Evolutionary conservation across 2,329 filamentous ascomycete species (phyloP).

Genomic region (Sporothrix globosa): DNA sequence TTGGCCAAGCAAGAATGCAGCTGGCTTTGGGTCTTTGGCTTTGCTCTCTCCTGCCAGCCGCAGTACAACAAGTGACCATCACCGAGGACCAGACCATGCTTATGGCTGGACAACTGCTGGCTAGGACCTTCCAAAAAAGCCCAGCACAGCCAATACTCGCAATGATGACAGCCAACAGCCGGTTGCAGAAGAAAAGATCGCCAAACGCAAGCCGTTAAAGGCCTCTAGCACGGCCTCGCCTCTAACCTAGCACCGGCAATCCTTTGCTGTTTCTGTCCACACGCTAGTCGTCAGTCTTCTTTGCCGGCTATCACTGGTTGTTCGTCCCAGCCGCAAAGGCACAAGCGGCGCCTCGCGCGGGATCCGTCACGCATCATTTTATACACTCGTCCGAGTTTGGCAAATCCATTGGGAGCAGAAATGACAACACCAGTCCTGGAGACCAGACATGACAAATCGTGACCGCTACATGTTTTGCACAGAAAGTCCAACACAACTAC

Average conservation of each 20-base stretch:
- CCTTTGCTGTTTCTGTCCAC: constrained; percentile 16
- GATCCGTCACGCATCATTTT: not conserved
- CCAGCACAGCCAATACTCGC: not conserved
- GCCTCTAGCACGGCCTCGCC: constrained; percentile 16
- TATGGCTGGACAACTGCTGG: too few species aligned
- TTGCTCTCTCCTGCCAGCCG: not conserved
- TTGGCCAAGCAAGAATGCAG: not conserved
- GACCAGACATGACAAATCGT: constrained; percentile 15
- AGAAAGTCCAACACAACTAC: not conserved
- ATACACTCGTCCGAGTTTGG: constrained; percentile 10
- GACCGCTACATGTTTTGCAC: not conserved
- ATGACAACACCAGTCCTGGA: not conserved
- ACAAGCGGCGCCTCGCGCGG: constrained; percentile 1
- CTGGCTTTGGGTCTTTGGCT: not conserved
- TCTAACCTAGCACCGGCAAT: constrained; percentile 1
- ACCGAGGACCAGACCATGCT: too few species aligned
- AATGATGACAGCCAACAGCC: constrained; percentile 16
- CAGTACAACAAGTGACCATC: too few species aligned
- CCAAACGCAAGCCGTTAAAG: constrained; percentile 20
- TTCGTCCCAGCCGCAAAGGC: not conserved
- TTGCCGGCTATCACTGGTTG: not conserved
- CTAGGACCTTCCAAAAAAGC: not conserved
- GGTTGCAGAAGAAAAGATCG: constrained; percentile 25
- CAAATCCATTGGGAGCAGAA: constrained; percentile 17
- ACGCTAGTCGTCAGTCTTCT: not conserved